Percentiles rank a stretch among this genome's conserved stretches.
Evolutionary conservation across 805 yeast genomes (phyloP).

Genomic region (Candida dajiaensis): DNA sequence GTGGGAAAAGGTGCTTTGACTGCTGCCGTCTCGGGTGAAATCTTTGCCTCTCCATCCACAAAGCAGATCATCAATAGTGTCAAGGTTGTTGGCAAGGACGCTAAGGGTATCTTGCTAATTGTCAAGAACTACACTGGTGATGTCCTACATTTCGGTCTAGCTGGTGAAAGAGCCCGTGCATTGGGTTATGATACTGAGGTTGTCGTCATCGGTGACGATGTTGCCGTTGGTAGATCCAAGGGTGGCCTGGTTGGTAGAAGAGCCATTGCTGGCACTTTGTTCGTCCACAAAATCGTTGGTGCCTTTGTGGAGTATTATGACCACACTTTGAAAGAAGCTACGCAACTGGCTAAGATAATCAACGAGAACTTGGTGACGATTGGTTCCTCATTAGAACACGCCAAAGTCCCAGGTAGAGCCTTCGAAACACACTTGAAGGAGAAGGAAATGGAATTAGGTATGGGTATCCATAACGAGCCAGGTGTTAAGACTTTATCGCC

Average conservation of each 20-base stretch:
- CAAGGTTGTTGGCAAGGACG: slow-evolving; percentile 33
- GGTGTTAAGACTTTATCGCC: slow-evolving; percentile 53
- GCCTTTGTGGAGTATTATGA: slow-evolving; percentile 49
- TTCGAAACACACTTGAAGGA: slow-evolving; percentile 46
- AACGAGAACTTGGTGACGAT: slow-evolving; percentile 72
- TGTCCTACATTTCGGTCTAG: slow-evolving; percentile 85
- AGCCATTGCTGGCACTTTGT: slow-evolving; percentile 86
- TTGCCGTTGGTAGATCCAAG: slow-evolving; percentile 85
- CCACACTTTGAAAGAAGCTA: slow-evolving; percentile 46
- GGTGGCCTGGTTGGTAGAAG: slow-evolving; percentile 92
- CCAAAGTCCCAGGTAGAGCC: slow-evolving; percentile 80
- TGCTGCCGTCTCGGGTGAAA: slow-evolving; percentile 84
- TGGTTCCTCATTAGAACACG: slow-evolving; percentile 86
- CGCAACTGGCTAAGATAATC: slow-evolving; percentile 52
- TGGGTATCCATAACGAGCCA: slow-evolving; percentile 96
- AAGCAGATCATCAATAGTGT: slow-evolving; percentile 74
- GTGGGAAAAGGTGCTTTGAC: slow-evolving; percentile 80
- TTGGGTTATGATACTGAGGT: slow-evolving; percentile 68
- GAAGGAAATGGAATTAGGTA: slow-evolving; percentile 80
- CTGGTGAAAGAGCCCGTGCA: slow-evolving; percentile 81
- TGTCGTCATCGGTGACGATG: slow-evolving; percentile 84
- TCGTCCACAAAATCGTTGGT: slow-evolving; percentile 83
- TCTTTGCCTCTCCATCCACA: slow-evolving; percentile 95
- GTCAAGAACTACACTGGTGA: slow-evolving; percentile 96
- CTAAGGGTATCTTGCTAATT: slow-evolving; percentile 66